These are phyloP conservation scores for Trametes punicea DNA, from an alignment of 768 basidiomycete species.

Conservation along the genomic window DNA sequence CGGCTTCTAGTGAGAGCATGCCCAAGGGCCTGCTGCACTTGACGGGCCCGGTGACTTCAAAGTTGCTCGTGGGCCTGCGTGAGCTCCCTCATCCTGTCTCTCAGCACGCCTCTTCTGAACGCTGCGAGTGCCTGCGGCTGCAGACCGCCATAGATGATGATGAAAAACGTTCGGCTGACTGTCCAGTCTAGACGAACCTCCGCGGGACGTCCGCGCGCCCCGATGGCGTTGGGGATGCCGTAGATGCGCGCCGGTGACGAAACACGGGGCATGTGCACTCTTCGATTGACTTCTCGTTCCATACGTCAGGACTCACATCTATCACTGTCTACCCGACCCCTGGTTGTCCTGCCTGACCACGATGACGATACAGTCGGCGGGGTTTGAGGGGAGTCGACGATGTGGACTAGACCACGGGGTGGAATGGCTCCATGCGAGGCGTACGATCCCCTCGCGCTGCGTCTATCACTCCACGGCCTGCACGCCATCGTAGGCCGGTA, in stretches of 20 bases:
- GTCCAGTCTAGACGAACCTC: background rate
- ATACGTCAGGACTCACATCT: background rate
- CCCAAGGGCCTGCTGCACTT: background rate
- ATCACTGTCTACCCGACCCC: background rate
- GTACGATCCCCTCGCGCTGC: background rate
- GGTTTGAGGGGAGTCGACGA: background rate
- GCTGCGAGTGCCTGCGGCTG: background rate
- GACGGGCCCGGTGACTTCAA: slow-evolving; percentile 4
- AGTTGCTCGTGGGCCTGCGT: background rate
- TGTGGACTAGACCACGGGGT: background rate
- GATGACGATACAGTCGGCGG: background rate
- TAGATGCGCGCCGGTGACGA: background rate
- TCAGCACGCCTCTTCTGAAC: background rate
- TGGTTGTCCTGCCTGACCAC: background rate
- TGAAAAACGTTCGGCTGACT: no score
- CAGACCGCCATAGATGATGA: no score
- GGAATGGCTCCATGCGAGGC: background rate
- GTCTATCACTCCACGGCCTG: slow-evolving; percentile 58
- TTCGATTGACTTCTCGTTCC: slow-evolving; percentile 5
- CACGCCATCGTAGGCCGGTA: slow-evolving; percentile 83
- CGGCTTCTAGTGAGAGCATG: background rate
- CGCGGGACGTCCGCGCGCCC: slow-evolving; percentile 1
- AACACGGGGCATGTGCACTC: slow-evolving; percentile 4
- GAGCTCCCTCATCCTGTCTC: background rate
- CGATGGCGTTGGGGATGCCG: background rate